phyloP scores from a whole-genome alignment of 2,329 filamentous ascomycete genomes.

The Trichoderma lentiforme region DNA sequence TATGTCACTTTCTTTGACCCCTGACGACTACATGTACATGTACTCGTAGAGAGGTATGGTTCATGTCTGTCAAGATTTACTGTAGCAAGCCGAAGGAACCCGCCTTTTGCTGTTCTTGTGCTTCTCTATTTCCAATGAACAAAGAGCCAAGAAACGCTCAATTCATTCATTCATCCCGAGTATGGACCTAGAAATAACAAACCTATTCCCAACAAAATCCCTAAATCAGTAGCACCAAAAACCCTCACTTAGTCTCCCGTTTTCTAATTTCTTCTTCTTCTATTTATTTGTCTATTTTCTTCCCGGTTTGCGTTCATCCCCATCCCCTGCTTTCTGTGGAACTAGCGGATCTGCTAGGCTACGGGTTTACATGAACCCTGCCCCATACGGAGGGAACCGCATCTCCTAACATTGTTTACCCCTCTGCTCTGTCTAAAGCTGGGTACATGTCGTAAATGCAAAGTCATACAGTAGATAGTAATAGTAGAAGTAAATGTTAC shows the following conservation, averaged over 20 bases:
- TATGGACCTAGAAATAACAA: neutral
- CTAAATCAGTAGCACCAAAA: neutral
- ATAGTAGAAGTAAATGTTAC: neutral
- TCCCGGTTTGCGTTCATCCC: slow-evolving; percentile 3
- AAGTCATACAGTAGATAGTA: neutral
- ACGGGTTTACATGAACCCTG: neutral
- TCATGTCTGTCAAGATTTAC: neutral
- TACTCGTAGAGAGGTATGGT: neutral
- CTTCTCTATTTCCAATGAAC: neutral
- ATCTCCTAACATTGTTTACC: neutral
- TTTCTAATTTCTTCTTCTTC: neutral
- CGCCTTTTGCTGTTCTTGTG: no score
- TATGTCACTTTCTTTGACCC: neutral
- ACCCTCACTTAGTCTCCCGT: neutral
- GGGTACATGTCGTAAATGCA: neutral
- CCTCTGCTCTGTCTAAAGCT: neutral
- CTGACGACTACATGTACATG: neutral
- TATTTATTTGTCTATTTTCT: neutral
- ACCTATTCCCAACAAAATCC: neutral
- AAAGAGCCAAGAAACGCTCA: neutral
- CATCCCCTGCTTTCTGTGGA: neutral
- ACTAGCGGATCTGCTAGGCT: slow-evolving; percentile 5
- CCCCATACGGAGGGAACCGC: neutral
- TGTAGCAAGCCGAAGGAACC: neutral
- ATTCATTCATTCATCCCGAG: neutral